Evolutionary conservation across 768 basidiomycete genomes (phyloP).

Genomic region (Phylloporus arenicola): DNA sequence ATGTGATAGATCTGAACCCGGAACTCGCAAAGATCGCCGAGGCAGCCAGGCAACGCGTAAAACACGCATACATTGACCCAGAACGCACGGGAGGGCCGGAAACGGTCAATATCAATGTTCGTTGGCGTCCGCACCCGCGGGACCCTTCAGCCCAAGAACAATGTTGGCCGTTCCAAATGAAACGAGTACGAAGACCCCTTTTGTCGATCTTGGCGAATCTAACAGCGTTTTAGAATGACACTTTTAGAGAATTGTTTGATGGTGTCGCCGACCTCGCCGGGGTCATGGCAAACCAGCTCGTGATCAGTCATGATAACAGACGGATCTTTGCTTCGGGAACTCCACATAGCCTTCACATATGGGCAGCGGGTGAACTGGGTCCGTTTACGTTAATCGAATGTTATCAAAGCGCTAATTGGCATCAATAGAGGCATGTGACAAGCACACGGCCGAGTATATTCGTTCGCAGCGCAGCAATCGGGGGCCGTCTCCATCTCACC

Average conservation of each 20-base stretch:
- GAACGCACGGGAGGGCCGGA: slow-evolving; percentile 31
- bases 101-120: slow-evolving; percentile 48
- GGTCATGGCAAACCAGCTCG: slow-evolving; percentile 46
- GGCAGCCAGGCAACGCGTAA: slow-evolving; percentile 29
- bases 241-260: slow-evolving; percentile 60
- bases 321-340: slow-evolving; percentile 68
- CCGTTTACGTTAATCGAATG: slow-evolving; percentile 15
- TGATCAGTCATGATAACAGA: slow-evolving; percentile 56
- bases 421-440: slow-evolving; percentile 58
- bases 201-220: background rate
- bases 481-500: slow-evolving; percentile 18
- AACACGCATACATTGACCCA: slow-evolving; percentile 18
- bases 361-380: slow-evolving; percentile 67
- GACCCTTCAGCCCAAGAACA: slow-evolving; percentile 36
- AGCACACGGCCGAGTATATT: slow-evolving; percentile 57
- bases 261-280: slow-evolving; percentile 56
- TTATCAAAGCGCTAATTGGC: slow-evolving; percentile 5
- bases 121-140: slow-evolving; percentile 63
- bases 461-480: slow-evolving; percentile 35
- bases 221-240: slow-evolving; percentile 46
- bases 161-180: slow-evolving; percentile 51
- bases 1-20: slow-evolving; percentile 50
- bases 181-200: slow-evolving; percentile 41
- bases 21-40: slow-evolving; percentile 58
- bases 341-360: slow-evolving; percentile 59